Evolutionary conservation across 371 early-diverging fungal genomes (phyloP).

Genomic region (Rhizopus arrhizus): DNA sequence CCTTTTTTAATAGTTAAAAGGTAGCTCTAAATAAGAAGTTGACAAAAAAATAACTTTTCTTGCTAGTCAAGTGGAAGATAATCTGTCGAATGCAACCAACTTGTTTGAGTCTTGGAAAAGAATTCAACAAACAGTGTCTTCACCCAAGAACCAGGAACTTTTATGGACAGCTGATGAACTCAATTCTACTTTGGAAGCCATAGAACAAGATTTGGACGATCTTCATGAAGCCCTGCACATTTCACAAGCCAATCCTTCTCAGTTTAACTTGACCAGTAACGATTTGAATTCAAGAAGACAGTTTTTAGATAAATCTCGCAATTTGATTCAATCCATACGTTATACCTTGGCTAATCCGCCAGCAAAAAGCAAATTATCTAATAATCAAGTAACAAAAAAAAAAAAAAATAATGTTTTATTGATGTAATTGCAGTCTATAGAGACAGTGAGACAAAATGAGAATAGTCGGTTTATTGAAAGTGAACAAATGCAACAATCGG

Average conservation of each 20-base stretch:
- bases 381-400: constrained; percentile 16
- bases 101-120: constrained; percentile 64
- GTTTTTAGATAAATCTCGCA: constrained; percentile 52
- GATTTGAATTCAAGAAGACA: constrained; percentile 51
- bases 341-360: constrained; percentile 48
- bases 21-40: background rate
- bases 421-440: constrained; percentile 6
- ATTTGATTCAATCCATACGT: constrained; percentile 40
- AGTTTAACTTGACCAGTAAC: constrained; percentile 52
- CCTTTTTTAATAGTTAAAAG: constrained; percentile 29
- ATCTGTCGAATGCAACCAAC: constrained; percentile 47
- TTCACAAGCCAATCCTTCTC: constrained; percentile 49
- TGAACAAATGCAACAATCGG: constrained; percentile 43
- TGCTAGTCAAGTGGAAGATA: constrained; percentile 58
- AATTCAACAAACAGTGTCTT: constrained; percentile 65
- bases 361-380: constrained; percentile 21
- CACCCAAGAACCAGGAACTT: constrained; percentile 64
- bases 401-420: constrained; percentile 1
- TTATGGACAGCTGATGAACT: constrained; percentile 66
- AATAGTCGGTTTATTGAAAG: constrained; percentile 47
- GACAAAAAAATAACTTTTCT: background rate
- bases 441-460: constrained; percentile 30
- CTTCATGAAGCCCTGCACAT: constrained; percentile 61
- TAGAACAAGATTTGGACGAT: constrained; percentile 63
- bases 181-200: constrained; percentile 43